Evolutionary conservation across 129 eudicot genomes (phyloP).

Genomic region (Smallanthus sonchifolius): DNA sequence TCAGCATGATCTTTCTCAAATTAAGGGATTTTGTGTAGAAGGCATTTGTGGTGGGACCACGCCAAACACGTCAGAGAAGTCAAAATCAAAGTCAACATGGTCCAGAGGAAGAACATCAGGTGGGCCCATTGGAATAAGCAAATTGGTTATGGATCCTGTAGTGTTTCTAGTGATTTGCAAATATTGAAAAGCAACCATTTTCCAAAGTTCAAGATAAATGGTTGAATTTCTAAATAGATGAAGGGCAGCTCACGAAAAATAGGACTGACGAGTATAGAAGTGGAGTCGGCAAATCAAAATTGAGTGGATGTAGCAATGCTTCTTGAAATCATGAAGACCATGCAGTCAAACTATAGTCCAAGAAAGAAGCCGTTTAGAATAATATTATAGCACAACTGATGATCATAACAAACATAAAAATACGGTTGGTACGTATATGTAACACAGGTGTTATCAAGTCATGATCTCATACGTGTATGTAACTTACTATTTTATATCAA

Average conservation of each 20-base stretch:
- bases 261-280: conserved; percentile 22
- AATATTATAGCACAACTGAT: neutral
- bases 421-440: too few species aligned
- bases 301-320: conserved; percentile 46
- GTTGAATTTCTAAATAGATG: conserved; percentile 28
- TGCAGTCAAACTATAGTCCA: conserved; percentile 40
- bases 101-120: conserved; percentile 36
- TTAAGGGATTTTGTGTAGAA: neutral
- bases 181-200: conserved; percentile 58
- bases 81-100: conserved; percentile 49
- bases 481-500: too few species aligned
- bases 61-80: conserved; percentile 65
- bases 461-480: too few species aligned
- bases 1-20: conserved; percentile 84
- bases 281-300: conserved; percentile 37
- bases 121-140: conserved; percentile 26
- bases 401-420: neutral
- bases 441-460: too few species aligned
- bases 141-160: conserved; percentile 26
- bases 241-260: conserved; percentile 33
- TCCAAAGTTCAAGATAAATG: conserved; percentile 5
- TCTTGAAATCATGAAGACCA: conserved; percentile 67
- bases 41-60: conserved; percentile 38
- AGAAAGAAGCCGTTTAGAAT: conserved; percentile 20
- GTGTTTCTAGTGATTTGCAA: conserved; percentile 25